These are phyloP conservation scores for Nepenthes gracilis DNA, from an alignment of 148 eudicot species.

Conservation along the genomic window DNA sequence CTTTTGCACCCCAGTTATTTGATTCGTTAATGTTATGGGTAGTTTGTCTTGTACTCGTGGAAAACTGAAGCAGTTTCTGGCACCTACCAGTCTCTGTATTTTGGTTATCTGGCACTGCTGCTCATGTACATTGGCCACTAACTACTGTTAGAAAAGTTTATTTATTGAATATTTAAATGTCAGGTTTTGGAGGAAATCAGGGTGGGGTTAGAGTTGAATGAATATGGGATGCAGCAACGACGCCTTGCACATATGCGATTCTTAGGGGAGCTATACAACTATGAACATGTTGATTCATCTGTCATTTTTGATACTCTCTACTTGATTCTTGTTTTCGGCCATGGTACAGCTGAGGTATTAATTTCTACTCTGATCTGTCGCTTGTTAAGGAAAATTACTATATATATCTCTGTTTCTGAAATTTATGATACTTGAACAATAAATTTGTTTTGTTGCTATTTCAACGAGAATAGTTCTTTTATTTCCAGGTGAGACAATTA, in stretches of 20 bases:
- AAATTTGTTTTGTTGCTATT: neutral
- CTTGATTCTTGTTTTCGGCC: slow-evolving; percentile 81
- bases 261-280: slow-evolving; percentile 92
- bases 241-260: slow-evolving; percentile 95
- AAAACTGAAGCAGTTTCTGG: neutral
- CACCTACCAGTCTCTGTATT: neutral
- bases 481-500: no score
- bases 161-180: neutral
- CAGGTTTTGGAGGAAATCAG: slow-evolving; percentile 97
- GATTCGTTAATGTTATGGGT: neutral
- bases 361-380: slow-evolving; percentile 1
- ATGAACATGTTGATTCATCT: slow-evolving; percentile 90
- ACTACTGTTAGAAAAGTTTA: no score
- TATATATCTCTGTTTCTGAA: neutral
- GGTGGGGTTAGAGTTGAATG: slow-evolving; percentile 80
- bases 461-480: no score
- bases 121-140: no score
- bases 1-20: no score
- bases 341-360: slow-evolving; percentile 82
- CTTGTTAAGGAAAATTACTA: neutral
- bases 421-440: neutral
- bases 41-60: neutral
- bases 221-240: slow-evolving; percentile 86
- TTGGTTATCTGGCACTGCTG: no score
- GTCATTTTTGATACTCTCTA: slow-evolving; percentile 90